Evolutionary conservation across 306 rosid genomes (phyloP), one percentile per base, ranked within the genome.

Genomic region (Abrus pulchellus): DNA sequence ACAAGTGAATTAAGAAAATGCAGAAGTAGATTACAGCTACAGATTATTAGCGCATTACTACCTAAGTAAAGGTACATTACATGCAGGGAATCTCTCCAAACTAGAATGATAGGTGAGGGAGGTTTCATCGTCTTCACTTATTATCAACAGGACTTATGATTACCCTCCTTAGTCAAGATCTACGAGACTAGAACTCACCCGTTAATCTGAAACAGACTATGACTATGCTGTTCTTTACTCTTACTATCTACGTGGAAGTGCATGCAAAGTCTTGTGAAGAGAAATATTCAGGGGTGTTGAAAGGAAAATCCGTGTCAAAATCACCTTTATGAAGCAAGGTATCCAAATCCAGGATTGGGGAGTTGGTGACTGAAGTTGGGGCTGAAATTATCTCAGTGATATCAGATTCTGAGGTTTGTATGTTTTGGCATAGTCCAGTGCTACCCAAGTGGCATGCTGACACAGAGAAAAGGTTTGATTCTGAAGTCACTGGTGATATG

Each of bases 351-450:
- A 76, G 72, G 38, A 90, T 83, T 14, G 97, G 91, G 32, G 98
- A 91, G 81, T 91, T 93, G 81, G 90, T 54, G 68, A 70, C 93
- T 3, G 97, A 93, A 79, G 85, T 90, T 49, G 92, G 79, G 5
- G 88, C 88, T 7, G 97, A 93, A 44, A 88, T 50, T 29, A 82
- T 91, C 79, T 89, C 94, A 50, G 83, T 85, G 72, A 74, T 84
- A 76, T 85, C 90, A 68, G 94, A 88, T 38, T 90, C 97, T 48
- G 91, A 81, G 77, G 86, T 77, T 44, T 78, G 91, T 67, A 80
- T 77, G 29, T 75, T 80, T 74, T 76, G 84, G 56, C 70, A 32
- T 0, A 84, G 62, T 78, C 82, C 89, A 47, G 73, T 83, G 67
- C 41, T 54, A 62, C 74, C 80, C 54, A 67, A 41, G 45, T 43